Evolutionary conservation across 1,284 basidiomycete species (phyloP).

Genomic region (Tilletia setariae): DNA sequence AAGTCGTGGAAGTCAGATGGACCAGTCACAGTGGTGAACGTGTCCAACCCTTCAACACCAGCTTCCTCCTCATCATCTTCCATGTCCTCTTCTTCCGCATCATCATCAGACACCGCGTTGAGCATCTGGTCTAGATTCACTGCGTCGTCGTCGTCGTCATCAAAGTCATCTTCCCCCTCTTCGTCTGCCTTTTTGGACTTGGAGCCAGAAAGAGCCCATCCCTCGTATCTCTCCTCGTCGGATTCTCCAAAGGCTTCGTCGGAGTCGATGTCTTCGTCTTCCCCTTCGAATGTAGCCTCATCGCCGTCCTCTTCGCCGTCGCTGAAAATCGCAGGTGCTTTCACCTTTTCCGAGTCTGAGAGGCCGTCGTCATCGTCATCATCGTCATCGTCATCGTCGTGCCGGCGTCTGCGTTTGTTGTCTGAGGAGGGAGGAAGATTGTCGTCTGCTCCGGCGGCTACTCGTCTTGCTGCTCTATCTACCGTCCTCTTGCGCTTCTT

Average conservation of each 20-base stretch:
- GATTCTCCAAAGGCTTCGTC: constrained; percentile 52
- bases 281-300: constrained; percentile 14
- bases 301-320: constrained; percentile 2
- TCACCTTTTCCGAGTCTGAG: background rate
- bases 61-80: constrained; percentile 21
- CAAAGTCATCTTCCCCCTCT: constrained; percentile 26
- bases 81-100: constrained; percentile 23
- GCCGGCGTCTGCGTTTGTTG: background rate
- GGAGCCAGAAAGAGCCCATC: constrained; percentile 29
- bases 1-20: constrained; percentile 4
- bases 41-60: constrained; percentile 13
- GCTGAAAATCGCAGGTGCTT: constrained; percentile 1
- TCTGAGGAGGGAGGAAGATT: no score
- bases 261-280: constrained; percentile 52
- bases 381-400: background rate
- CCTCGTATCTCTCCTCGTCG: constrained; percentile 46
- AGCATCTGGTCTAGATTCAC: constrained; percentile 48
- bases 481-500: constrained; percentile 6
- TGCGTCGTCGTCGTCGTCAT: constrained; percentile 38
- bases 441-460: background rate
- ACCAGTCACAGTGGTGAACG: background rate
- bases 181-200: constrained; percentile 8
- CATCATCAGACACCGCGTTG: constrained; percentile 30
- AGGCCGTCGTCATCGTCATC: constrained; percentile 5
- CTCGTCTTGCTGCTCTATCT: background rate